Evolutionary conservation across 371 early-diverging fungal species (phyloP), one percentile per base, ranked within the genome.

Genomic region (Rhizopus stolonifer): DNA sequence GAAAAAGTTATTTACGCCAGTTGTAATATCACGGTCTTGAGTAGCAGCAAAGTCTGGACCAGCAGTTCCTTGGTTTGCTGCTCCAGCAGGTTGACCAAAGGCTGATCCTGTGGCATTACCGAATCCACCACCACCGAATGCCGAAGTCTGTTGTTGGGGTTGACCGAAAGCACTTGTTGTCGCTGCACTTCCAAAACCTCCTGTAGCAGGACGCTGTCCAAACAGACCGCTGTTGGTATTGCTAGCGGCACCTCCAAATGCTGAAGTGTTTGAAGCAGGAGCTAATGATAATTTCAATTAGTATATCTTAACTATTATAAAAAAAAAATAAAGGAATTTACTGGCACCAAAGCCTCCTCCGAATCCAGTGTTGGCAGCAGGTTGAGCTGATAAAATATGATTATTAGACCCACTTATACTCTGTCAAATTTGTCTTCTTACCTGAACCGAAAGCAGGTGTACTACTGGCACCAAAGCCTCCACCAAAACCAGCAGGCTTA

Each of bases 1-100:
- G 64, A 88, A 89, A 29, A 68, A 70, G 48, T 85, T 80, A 49
- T 74, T 80, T n/a, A 77, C 64, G 21, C 80, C 82, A 7, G 79
- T 75, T 26, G 77, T 60, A 0, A 72, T 50, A 42, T 90, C 91
- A 29, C 83, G 81, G 47, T 95, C 94, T 17, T 65, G 59, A 1
- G 83, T 82, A 7, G 85, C 67, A 6, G 79, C 33, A 58, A 80
- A 94, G n/a, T 86, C 67, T 1, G 90, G 89, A 53, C 79, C 76
- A n/a, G 88, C 88, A 0, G 94, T 92, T 15, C 96, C 96, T 40
- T 76, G 77, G 45, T 79, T 74, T 13, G 67, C 70, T 24, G 81
- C 82, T 48, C 67, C 65, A 38, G 72, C 71, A 40, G 79, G 54
- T 34, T 72, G 77, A 14, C 84, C 85, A 67, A 87, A 84, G 3